Evolutionary conservation across 371 early-diverging fungal species (phyloP).

Genomic region (Quaeritorhiza haematococci): DNA sequence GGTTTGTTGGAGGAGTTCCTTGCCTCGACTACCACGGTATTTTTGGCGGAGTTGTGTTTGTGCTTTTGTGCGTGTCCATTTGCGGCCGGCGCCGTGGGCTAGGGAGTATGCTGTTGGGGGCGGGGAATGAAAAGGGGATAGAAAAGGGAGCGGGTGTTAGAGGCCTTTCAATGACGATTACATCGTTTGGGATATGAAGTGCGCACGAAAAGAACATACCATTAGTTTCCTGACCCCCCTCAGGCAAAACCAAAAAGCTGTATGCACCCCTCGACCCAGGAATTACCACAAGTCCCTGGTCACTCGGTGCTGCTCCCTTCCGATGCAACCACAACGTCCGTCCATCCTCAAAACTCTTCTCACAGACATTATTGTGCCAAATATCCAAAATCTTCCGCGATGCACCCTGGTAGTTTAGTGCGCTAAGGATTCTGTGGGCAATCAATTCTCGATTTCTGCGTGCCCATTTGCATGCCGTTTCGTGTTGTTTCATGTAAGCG

Average conservation of each 20-base stretch:
- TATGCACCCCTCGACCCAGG: constrained; percentile 50
- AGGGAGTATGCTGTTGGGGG: constrained; percentile 40
- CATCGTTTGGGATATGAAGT: too few species aligned
- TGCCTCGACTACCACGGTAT: constrained; percentile 1
- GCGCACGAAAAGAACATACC: too few species aligned
- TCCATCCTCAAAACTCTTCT: constrained; percentile 3
- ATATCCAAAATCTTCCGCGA: constrained; percentile 39
- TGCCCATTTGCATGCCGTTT: constrained; percentile 44
- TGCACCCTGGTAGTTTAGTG: constrained; percentile 9
- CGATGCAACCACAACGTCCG: constrained; percentile 32
- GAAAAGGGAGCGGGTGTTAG: too few species aligned
- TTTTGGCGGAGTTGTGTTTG: constrained; percentile 22
- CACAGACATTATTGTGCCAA: constrained; percentile 48
- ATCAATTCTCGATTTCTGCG: constrained; percentile 43
- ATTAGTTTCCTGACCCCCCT: constrained; percentile 21
- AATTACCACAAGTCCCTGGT: constrained; percentile 47
- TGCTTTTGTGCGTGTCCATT: constrained; percentile 39
- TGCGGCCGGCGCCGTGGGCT: constrained; percentile 54
- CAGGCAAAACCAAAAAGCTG: constrained; percentile 45
- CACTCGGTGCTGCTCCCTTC: constrained; percentile 53
- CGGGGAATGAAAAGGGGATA: too few species aligned
- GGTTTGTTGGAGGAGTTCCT: constrained; percentile 25
- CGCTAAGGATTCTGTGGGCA: constrained; percentile 35
- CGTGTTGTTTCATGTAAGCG: constrained; percentile 37
- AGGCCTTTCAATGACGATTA: too few species aligned